Percentiles rank a stretch among this genome's conserved stretches.
Conservation (phyloP, 2,329 filamentous ascomycete species). For the Epichloe baconii region DNA sequence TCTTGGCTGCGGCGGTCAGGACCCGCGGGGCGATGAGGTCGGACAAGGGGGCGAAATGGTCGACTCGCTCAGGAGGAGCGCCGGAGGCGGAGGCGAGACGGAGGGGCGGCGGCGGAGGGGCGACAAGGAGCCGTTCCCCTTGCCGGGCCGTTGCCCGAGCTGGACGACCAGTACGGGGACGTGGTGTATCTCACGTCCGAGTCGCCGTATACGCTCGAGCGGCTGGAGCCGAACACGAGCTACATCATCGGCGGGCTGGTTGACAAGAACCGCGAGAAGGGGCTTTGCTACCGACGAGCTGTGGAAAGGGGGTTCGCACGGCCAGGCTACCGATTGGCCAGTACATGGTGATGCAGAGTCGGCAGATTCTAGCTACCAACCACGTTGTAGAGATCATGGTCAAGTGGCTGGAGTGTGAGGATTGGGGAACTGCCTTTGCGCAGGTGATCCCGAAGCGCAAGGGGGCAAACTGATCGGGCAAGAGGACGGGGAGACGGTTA, state of each 20-base stretch:
- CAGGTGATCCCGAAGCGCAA: slow-evolving; percentile 84
- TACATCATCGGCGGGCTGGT: slow-evolving; percentile 93
- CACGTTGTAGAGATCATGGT: slow-evolving; percentile 97
- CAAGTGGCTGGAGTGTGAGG: slow-evolving; percentile 75
- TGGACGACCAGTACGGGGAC: slow-evolving; percentile 22
- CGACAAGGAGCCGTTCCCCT: slow-evolving; percentile 19
- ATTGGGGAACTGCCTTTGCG: slow-evolving; percentile 86
- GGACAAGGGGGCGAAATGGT: slow-evolving; percentile 39
- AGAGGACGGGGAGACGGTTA: slow-evolving; percentile 10
- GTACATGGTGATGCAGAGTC: slow-evolving; percentile 80
- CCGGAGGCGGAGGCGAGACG: slow-evolving; percentile 15
- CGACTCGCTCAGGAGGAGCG: slow-evolving; percentile 38
- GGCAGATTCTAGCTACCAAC: slow-evolving; percentile 81
- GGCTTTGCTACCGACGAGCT: slow-evolving; percentile 77
- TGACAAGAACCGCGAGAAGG: slow-evolving; percentile 93
- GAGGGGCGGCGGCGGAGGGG: slow-evolving; percentile 17
- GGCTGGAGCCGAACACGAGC: slow-evolving; percentile 74
- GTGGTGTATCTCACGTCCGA: slow-evolving; percentile 87
- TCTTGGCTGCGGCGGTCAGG: slow-evolving; percentile 51
- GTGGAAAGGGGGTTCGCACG: slow-evolving; percentile 63
- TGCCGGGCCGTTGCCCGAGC: slow-evolving; percentile 21
- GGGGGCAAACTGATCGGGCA: slow-evolving; percentile 49
- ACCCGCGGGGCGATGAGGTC: slow-evolving; percentile 54
- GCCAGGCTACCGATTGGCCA: slow-evolving; percentile 91
- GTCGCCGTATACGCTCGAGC: slow-evolving; percentile 70